These are phyloP conservation scores for Podila horticola DNA, from an alignment of 192 early-diverging fungal species.

Conservation along the genomic window DNA sequence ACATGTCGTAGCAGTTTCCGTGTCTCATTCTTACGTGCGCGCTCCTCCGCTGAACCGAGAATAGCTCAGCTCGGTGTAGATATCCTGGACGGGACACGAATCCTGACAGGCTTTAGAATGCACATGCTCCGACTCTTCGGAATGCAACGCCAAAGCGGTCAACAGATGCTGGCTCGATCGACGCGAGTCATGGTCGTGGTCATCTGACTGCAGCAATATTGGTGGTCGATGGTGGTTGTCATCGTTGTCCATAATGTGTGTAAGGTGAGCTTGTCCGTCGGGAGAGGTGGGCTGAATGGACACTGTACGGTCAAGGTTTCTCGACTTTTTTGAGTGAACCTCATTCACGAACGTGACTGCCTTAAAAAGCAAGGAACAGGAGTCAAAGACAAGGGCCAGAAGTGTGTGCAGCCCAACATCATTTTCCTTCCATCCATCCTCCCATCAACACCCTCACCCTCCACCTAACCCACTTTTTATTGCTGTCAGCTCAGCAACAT, in stretches of 20 bases:
- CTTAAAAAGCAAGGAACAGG: not conserved
- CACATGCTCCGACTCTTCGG: conserved; percentile 19
- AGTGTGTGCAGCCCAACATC: not conserved
- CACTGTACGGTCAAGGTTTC: no score
- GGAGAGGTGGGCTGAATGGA: no score
- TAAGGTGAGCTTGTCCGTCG: not conserved
- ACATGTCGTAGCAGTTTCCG: not conserved
- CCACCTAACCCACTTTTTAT: not conserved
- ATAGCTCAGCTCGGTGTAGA: conserved; percentile 33
- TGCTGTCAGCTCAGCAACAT: not conserved
- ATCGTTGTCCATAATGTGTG: not conserved
- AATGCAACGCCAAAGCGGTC: not conserved
- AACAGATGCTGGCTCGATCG: not conserved
- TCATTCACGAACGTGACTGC: not conserved
- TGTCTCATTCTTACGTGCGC: conserved; percentile 24
- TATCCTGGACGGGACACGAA: conserved; percentile 49
- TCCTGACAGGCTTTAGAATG: conserved; percentile 41
- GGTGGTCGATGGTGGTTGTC: conserved; percentile 32
- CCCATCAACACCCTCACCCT: not conserved
- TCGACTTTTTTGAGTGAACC: no score
- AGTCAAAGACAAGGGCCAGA: no score
- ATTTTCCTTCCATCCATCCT: not conserved
- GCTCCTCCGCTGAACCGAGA: conserved; percentile 42
- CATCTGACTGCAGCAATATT: conserved; percentile 32
- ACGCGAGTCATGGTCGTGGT: conserved; percentile 1